A percentile compares a stretch with the other conserved stretches of the same genome.
Evolutionary conservation across 2,329 filamentous ascomycete genomes (phyloP).

Genomic region (Alternaria ethzedia): DNA sequence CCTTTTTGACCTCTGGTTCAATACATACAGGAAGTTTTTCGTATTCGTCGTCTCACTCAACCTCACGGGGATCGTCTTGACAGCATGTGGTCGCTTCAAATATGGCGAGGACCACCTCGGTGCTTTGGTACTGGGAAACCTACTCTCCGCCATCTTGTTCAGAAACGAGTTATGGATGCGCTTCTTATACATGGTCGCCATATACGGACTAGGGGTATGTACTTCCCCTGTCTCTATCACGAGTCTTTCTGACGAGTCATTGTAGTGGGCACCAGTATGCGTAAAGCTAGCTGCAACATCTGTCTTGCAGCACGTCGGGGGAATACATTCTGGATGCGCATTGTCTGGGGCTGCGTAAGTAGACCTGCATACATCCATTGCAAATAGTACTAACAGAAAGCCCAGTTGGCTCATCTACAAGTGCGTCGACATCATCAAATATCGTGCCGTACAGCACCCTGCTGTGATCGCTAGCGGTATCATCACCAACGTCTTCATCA

Average conservation of each 20-base stretch:
- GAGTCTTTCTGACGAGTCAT: slow-evolving; percentile 2
- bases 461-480: slow-evolving; percentile 43
- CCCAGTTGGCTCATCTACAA: slow-evolving; percentile 45
- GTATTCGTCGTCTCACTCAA: slow-evolving; percentile 41
- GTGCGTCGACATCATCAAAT: slow-evolving; percentile 43
- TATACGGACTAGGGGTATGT: slow-evolving; percentile 39
- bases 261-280: slow-evolving; percentile 41
- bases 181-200: slow-evolving; percentile 40
- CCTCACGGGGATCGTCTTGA: slow-evolving; percentile 37
- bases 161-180: slow-evolving; percentile 44
- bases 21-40: slow-evolving; percentile 47
- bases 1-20: slow-evolving; percentile 43
- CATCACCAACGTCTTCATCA: slow-evolving; percentile 43
- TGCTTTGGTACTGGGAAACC: slow-evolving; percentile 42
- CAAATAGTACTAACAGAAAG: slow-evolving; percentile 10
- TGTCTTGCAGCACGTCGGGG: slow-evolving; percentile 42
- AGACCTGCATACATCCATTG: not conserved
- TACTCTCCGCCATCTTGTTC: slow-evolving; percentile 40
- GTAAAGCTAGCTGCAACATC: slow-evolving; percentile 42
- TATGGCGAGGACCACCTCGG: slow-evolving; percentile 45
- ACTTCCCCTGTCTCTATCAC: not conserved
- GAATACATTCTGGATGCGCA: slow-evolving; percentile 46
- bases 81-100: slow-evolving; percentile 33
- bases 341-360: slow-evolving; percentile 43
- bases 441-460: slow-evolving; percentile 40